Evolutionary conservation across 2,329 filamentous ascomycete species (phyloP).

Genomic region (Huntiella decipiens): DNA sequence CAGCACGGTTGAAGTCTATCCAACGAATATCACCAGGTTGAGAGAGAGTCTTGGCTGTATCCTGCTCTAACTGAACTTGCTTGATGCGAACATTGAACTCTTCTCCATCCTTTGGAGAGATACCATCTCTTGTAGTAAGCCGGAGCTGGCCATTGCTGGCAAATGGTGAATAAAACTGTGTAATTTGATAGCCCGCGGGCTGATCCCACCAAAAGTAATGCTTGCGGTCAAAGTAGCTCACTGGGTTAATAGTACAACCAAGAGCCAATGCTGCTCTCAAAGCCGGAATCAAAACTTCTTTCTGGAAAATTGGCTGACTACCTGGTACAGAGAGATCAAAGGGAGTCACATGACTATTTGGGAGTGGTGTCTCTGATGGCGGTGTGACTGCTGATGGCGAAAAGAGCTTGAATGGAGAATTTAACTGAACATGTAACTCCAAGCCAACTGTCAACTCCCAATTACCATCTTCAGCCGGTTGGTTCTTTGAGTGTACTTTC

Average conservation of each 20-base stretch:
- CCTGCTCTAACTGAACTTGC: constrained; percentile 93
- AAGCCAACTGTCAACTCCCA: constrained; percentile 96
- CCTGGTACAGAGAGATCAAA: constrained; percentile 86
- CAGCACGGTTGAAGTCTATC: constrained; percentile 86
- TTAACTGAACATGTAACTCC: constrained; percentile 92
- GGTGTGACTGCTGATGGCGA: constrained; percentile 47
- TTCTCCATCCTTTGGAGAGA: constrained; percentile 53
- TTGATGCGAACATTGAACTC: constrained; percentile 63
- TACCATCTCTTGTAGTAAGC: constrained; percentile 57
- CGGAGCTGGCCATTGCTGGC: constrained; percentile 53
- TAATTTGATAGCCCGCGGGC: constrained; percentile 90
- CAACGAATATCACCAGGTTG: constrained; percentile 56
- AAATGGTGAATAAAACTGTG: constrained; percentile 71
- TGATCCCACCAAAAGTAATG: constrained; percentile 99
- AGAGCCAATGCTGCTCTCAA: constrained; percentile 73
- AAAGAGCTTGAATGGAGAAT: constrained; percentile 77
- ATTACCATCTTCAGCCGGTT: constrained; percentile 31
- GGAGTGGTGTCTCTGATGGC: constrained; percentile 16
- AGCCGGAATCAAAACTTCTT: constrained; percentile 69
- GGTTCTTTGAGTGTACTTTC: constrained; percentile 39
- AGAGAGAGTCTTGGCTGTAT: constrained; percentile 83
- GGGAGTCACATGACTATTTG: constrained; percentile 72
- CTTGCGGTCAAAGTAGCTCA: constrained; percentile 82
- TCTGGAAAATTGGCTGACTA: constrained; percentile 71
- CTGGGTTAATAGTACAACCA: constrained; percentile 55